phyloP scores from a whole-genome alignment of 228 moss, liverwort and hornwort genomes.

The Sphagnum magellanicum region DNA sequence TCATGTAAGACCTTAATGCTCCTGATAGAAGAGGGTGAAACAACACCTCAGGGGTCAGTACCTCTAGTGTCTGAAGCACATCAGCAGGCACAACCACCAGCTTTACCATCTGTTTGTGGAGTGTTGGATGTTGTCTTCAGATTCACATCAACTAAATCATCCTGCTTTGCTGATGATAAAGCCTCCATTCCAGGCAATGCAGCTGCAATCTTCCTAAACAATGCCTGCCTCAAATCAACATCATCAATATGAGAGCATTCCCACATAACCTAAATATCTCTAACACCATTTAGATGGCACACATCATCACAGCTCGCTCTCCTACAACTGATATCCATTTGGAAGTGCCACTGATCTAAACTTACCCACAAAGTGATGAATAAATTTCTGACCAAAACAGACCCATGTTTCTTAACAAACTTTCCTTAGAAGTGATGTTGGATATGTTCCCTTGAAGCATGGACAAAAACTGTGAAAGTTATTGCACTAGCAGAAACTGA shows the following conservation, averaged over 20 bases:
- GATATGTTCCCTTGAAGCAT: neutral
- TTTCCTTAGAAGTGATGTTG: neutral
- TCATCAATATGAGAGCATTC: neutral
- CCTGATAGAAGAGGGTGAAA: too few species aligned
- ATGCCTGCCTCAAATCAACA: neutral
- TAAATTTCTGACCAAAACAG: neutral
- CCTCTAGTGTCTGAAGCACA: too few species aligned
- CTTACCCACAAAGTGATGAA: neutral
- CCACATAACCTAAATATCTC: neutral
- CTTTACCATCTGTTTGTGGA: slow-evolving; percentile 2
- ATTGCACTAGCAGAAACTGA: neutral
- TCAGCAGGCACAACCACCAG: slow-evolving; percentile 11
- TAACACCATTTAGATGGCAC: neutral
- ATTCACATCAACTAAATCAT: slow-evolving; percentile 13
- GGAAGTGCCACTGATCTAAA: neutral
- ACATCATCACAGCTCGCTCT: neutral
- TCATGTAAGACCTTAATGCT: too few species aligned
- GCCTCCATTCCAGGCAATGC: slow-evolving; percentile 16
- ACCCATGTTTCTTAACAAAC: neutral
- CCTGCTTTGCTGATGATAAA: slow-evolving; percentile 6
- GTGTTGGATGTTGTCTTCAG: slow-evolving; percentile 2
- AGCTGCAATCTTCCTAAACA: slow-evolving; percentile 13
- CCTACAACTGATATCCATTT: neutral
- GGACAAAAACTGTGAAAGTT: neutral
- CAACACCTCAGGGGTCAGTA: too few species aligned